Base-by-base conservation (phyloP, 441 rosid species). In the Adansonia gregorii region DNA sequence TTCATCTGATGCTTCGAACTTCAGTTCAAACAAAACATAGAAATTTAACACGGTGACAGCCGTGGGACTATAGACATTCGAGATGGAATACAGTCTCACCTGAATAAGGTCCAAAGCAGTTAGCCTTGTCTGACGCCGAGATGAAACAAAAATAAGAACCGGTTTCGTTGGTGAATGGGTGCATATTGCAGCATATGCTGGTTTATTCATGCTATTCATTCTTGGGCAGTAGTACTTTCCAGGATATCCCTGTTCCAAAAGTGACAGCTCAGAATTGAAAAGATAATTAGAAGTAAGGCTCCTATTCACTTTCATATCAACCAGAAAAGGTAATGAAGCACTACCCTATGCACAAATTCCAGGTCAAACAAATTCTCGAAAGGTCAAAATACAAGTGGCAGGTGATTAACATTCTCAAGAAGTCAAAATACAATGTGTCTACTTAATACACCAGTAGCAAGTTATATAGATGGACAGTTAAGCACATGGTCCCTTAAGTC, bases 141-240 rank as follows among this genome's bases (percentile, higher is more conserved):
- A 97, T 64, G 99, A 97, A 77, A 97, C 99, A 83, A 97, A 97
- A 76, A 97, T 97, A 79, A 97, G 97, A 78, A 93, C 98, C 59
- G 99, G 99, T 83, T 97, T 97, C 72, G 92, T 89, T 8, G 99
- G 97, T 78, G 99, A 97, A 86, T 93, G 98, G 75, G 99, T 94
- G 78, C 97, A 91, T 79, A 97, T 97, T 81, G 98, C 99, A 79
- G 99, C 99, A 85, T 97, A 97, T 79, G 99, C 91, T 80, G 99
- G 99, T 82, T 94, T 97, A 78, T 97, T 97, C 99, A 97, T 97
- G 87, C 98, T 97, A 79, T 90, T 93, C 99, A 94, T 97, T 83
- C 98, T 89, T 49, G 99, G 99, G 82, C 95, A 90, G 82, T 94
- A 94, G 79, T 84, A 93, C 82, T 96, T 96, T 78, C 99, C 99